Conservation (phyloP, 2,329 filamentous ascomycete species). For the Fusarium torreyae region DNA sequence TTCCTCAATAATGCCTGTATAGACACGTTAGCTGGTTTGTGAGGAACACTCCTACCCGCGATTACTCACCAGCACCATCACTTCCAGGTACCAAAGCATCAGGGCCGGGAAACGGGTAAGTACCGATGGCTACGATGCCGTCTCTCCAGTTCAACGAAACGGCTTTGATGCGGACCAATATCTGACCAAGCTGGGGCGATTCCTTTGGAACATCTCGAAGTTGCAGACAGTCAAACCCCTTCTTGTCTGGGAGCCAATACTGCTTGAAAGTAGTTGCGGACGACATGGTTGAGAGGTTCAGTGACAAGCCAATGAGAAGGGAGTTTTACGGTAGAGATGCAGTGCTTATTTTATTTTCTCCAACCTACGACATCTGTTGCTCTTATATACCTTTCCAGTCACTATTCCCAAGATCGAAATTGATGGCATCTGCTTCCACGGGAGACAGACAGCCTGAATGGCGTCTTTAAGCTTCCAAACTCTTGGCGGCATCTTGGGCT, state of each 20-base stretch:
- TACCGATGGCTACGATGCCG: conserved; percentile 1
- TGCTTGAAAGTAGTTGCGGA: neutral
- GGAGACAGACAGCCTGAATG: no score
- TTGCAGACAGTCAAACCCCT: neutral
- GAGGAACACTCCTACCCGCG: no score
- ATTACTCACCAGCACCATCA: neutral
- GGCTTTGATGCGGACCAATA: conserved; percentile 1
- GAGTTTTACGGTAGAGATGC: no score
- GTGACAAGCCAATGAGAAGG: no score
- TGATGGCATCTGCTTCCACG: no score
- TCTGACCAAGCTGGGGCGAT: neutral
- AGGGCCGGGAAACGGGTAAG: neutral
- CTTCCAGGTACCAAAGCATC: neutral
- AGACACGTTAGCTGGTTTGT: neutral
- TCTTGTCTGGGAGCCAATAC: conserved; percentile 1
- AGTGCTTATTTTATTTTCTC: no score
- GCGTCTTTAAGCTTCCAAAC: no score
- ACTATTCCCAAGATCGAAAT: no score
- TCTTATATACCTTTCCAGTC: no score
- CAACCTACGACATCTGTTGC: no score
- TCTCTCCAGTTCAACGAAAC: conserved; percentile 8
- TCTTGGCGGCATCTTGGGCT: no score
- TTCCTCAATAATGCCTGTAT: neutral
- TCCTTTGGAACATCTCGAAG: neutral
- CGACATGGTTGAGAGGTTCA: neutral